Percentiles rank a stretch among this genome's conserved stretches.
Evolutionary conservation across 139 green algal species (phyloP).

Genomic region (Micractinium conductrix): DNA sequence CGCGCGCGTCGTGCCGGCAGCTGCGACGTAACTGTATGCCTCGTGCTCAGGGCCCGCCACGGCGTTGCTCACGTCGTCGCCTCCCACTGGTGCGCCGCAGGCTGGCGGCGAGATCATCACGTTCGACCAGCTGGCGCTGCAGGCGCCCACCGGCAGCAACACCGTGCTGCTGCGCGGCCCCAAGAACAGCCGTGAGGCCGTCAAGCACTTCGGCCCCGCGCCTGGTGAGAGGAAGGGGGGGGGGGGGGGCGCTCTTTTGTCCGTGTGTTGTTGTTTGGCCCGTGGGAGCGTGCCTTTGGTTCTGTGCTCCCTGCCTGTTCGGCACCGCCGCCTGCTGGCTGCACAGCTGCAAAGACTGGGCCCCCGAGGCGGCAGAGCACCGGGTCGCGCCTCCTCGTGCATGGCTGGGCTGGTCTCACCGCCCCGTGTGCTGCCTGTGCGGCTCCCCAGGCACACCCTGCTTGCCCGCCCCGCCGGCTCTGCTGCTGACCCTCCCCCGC

Average conservation of each 20-base stretch:
- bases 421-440: no score
- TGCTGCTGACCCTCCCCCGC: no score
- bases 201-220: constrained; percentile 96
- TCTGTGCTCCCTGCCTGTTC: neutral
- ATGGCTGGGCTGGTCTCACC: no score
- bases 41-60: neutral
- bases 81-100: neutral
- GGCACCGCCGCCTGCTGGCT: no score
- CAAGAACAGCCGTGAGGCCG: constrained; percentile 95
- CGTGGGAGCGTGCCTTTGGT: neutral
- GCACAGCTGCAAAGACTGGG: no score
- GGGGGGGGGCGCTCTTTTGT: no score
- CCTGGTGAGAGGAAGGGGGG: constrained; percentile 66
- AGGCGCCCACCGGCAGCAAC: constrained; percentile 90
- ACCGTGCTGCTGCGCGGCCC: constrained; percentile 94
- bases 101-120: constrained; percentile 97
- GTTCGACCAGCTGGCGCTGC: constrained; percentile 98
- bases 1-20: neutral
- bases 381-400: no score
- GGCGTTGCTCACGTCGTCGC: neutral
- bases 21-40: no score
- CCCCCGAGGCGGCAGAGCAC: no score
- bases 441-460: no score
- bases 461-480: no score
- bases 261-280: no score